Evolutionary conservation across 2,329 filamentous ascomycete species (phyloP).

Genomic region (Pyricularia sp.): DNA sequence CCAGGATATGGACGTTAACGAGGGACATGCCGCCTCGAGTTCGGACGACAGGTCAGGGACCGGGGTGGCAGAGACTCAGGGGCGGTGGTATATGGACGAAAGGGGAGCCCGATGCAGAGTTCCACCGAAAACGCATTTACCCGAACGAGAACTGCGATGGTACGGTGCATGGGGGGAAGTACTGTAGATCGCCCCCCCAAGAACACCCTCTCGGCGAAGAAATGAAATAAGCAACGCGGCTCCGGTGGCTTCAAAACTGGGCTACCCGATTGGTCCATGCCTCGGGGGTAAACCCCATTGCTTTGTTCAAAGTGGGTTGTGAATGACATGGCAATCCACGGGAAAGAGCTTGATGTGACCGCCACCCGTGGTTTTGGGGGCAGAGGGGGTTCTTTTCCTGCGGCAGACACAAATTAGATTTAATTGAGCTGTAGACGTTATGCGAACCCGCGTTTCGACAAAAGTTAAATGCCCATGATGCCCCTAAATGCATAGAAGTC

Average conservation of each 20-base stretch:
- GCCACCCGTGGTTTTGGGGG: neutral
- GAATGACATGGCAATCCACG: neutral
- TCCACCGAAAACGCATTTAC: neutral
- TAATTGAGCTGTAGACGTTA: neutral
- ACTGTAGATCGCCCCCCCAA: neutral
- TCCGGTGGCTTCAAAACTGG: neutral
- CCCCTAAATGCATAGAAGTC: neutral
- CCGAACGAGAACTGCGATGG: too few relatives aligned
- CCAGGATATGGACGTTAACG: neutral
- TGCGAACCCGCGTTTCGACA: neutral
- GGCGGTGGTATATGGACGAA: neutral
- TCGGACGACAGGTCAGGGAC: neutral
- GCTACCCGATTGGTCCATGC: neutral
- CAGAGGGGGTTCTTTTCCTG: neutral
- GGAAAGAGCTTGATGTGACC: neutral
- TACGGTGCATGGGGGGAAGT: neutral
- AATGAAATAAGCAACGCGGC: neutral
- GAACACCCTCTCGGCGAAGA: neutral
- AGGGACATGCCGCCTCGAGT: neutral
- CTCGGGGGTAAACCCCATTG: neutral
- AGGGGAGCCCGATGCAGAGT: neutral
- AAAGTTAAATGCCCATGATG: neutral
- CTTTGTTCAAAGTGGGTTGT: neutral
- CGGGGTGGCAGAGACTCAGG: neutral
- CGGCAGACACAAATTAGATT: neutral